Base-by-base conservation (phyloP, 2,329 filamentous ascomycete species). In the Diaporthe sp. region DNA sequence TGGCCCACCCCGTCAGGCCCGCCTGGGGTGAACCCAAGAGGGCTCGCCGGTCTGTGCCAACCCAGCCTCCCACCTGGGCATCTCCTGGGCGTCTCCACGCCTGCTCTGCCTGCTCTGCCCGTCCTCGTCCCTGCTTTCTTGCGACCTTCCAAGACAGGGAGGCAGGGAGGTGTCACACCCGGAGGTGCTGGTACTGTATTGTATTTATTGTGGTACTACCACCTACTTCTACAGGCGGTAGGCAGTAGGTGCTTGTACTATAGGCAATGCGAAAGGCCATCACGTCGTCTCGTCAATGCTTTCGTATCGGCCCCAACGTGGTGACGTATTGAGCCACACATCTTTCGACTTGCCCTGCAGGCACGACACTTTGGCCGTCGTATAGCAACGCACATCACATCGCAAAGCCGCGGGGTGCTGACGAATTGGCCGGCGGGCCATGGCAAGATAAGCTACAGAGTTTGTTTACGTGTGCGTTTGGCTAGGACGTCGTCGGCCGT, bases 51-150 rank as follows among this genome's bases (percentile, higher is more conserved):
- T 70, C 65, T 70, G 65, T 70, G 65, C 65, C 65, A 70, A 42
- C 65, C 65, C 65, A 42, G 65, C 31, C 65, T 70, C 65, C 63
- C 65, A 70, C 65, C 65, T 70, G 65, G 47, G 15, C 60, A 28
- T 28, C 13, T 37, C 22, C 31, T 37, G 44, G 44, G 31, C 63
- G 53, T 39, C 28, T 39, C 25, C 31, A 31, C 31, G 31, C 31
- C 31, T 31, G 31, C 31, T 31, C 31, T 31, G 31, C 34, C 34
- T 34, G 34, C 3, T 37, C 44, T 51, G n/a, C 47, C 39, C 22
- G 42, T 65, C 34, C 34, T 34, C 47, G 34, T 37, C 65, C 65
- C 65, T 68, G 47, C 65, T 68, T 68, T 68, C 65, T 68, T 25
- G 47, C 65, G 34, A 70, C 65, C 34, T 70, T 42, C 65, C 65